Conservation (phyloP, 306 rosid genomes). For the Malus fusca region DNA sequence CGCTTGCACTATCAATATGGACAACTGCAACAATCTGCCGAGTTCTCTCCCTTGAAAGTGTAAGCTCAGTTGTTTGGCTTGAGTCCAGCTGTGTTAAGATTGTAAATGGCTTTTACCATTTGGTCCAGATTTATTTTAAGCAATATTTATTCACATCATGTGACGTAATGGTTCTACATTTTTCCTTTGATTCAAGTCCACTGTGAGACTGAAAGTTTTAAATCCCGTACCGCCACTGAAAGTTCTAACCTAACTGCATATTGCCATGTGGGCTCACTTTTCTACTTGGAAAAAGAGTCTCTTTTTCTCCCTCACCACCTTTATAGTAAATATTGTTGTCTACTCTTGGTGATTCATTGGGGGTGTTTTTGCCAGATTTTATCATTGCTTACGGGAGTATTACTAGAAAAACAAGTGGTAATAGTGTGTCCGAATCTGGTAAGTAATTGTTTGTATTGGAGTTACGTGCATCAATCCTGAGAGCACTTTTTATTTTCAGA, state of each 20-base stretch:
- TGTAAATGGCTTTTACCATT: background rate
- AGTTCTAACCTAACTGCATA: background rate
- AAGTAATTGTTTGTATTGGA: conserved; percentile 19
- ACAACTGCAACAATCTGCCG: conserved; percentile 80
- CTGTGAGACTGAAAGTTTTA: background rate
- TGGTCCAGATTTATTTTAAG: background rate
- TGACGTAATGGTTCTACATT: background rate
- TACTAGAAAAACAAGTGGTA: conserved; percentile 84
- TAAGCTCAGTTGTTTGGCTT: conserved; percentile 32
- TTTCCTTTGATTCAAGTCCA: background rate
- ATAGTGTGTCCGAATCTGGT: conserved; percentile 73
- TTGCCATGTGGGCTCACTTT: background rate
- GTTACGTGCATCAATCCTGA: background rate
- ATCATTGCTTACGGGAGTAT: conserved; percentile 62
- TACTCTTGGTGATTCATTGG: conserved; percentile 3
- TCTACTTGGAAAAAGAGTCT: background rate
- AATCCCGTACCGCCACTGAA: background rate
- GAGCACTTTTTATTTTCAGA: conserved; percentile 2
- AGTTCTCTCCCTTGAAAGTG: conserved; percentile 78
- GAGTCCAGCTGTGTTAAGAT: background rate
- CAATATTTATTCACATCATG: background rate
- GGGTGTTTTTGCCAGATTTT: conserved; percentile 52
- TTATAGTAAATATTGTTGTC: background rate
- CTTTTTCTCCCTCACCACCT: background rate
- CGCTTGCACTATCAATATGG: conserved; percentile 80